phyloP scores from a whole-genome alignment of 106 monocot species.

The Acanthochlamys bracteata region DNA sequence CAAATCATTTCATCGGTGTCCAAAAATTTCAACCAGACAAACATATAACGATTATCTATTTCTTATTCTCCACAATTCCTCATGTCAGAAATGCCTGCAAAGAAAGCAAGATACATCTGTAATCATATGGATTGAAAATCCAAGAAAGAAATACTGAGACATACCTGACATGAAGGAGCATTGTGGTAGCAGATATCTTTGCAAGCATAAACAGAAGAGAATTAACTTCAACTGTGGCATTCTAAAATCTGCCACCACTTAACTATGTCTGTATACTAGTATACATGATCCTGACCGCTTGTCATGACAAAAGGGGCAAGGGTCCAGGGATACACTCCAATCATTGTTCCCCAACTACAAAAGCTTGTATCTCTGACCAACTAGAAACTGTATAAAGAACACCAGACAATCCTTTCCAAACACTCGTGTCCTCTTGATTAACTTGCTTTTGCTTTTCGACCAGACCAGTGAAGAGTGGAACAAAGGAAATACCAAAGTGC shows the following conservation, averaged over 20 bases:
- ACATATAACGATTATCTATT: too few relatives aligned
- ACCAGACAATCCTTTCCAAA: conserved; percentile 54
- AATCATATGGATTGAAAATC: too few relatives aligned
- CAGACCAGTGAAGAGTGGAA: conserved; percentile 56
- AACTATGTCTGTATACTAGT: neutral
- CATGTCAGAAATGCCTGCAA: too few relatives aligned
- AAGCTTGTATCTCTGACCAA: conserved; percentile 87
- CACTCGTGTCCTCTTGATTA: conserved; percentile 4
- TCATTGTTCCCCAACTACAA: conserved; percentile 51
- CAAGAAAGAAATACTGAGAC: too few relatives aligned
- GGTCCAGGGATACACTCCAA: neutral
- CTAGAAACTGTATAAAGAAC: conserved; percentile 75
- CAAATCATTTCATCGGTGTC: too few relatives aligned
- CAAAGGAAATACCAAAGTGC: conserved; percentile 71
- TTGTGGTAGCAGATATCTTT: too few relatives aligned
- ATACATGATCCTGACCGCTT: neutral
- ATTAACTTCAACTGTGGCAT: conserved; percentile 1
- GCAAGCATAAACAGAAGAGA: too few relatives aligned
- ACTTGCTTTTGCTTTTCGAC: conserved; percentile 60
- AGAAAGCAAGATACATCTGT: too few relatives aligned
- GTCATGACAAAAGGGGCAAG: neutral
- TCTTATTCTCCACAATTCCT: too few relatives aligned
- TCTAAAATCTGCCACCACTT: conserved; percentile 1
- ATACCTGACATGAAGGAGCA: too few relatives aligned
- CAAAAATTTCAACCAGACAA: too few relatives aligned